phyloP scores from a whole-genome alignment of 306 rosid species.

The Lagenaria siceraria region DNA sequence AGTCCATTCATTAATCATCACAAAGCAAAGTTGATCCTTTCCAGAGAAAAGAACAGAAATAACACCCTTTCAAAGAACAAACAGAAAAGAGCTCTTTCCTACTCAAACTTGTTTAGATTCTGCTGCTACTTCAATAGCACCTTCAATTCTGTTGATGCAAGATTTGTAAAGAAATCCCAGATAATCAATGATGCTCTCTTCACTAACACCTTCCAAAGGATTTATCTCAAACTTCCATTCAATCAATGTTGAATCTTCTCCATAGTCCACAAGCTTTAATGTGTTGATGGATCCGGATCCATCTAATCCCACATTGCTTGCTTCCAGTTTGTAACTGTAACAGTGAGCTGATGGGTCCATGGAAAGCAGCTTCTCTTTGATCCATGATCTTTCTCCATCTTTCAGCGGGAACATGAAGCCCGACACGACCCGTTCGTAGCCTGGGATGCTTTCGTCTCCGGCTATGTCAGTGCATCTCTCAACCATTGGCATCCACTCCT shows the following conservation, averaged over 20 bases:
- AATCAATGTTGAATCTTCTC: slow-evolving; percentile 47
- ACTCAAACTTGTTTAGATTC: slow-evolving; percentile 13
- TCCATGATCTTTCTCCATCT: slow-evolving; percentile 84
- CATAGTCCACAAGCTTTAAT: slow-evolving; percentile 47
- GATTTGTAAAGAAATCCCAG: slow-evolving; percentile 61
- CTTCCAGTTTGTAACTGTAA: slow-evolving; percentile 57
- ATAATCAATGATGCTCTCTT: slow-evolving; percentile 51
- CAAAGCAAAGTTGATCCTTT: too few species aligned
- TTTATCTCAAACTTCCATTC: slow-evolving; percentile 55
- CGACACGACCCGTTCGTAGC: slow-evolving; percentile 47
- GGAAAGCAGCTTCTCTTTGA: slow-evolving; percentile 61
- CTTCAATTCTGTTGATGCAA: slow-evolving; percentile 59
- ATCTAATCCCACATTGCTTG: slow-evolving; percentile 68
- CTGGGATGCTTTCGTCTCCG: slow-evolving; percentile 50
- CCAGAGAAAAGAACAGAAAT: too few species aligned
- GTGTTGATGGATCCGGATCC: slow-evolving; percentile 65
- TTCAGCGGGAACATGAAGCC: slow-evolving; percentile 76
- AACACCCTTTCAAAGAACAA: too few species aligned
- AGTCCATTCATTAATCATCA: too few species aligned
- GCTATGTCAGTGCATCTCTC: slow-evolving; percentile 46
- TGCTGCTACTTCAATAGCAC: slow-evolving; percentile 25
- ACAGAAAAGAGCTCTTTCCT: too few species aligned
- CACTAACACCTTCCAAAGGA: slow-evolving; percentile 35
- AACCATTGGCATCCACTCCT: slow-evolving; percentile 77
- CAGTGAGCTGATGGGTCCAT: slow-evolving; percentile 34